phyloP scores from a whole-genome alignment of 2,329 filamentous ascomycete species.

The Fusarium sp. region DNA sequence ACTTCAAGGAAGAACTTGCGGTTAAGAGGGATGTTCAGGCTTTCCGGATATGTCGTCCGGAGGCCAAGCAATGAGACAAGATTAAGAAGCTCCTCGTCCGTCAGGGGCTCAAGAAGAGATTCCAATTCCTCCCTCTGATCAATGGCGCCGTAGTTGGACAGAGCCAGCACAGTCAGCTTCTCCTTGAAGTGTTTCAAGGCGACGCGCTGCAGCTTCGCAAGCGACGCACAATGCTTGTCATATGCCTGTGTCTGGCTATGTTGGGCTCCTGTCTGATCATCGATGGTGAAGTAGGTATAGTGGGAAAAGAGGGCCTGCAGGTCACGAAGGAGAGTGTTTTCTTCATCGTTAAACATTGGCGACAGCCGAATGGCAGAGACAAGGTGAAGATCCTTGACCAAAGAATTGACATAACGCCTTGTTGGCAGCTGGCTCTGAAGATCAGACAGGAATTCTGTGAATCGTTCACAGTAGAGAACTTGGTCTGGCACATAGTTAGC shows the following conservation, averaged over 20 bases:
- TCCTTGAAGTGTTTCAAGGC: slow-evolving; percentile 86
- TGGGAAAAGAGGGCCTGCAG: slow-evolving; percentile 84
- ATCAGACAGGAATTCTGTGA: slow-evolving; percentile 90
- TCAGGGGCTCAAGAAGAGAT: slow-evolving; percentile 76
- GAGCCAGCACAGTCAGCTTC: slow-evolving; percentile 88
- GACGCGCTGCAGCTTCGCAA: slow-evolving; percentile 83
- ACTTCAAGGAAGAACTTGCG: slow-evolving; percentile 76
- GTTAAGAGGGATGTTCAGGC: slow-evolving; percentile 70
- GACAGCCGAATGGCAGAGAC: slow-evolving; percentile 82
- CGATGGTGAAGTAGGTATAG: slow-evolving; percentile 88
- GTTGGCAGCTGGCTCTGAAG: slow-evolving; percentile 94
- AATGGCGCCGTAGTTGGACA: slow-evolving; percentile 93
- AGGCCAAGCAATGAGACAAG: slow-evolving; percentile 80
- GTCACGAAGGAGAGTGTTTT: slow-evolving; percentile 82
- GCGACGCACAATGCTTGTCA: slow-evolving; percentile 78
- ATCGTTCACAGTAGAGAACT: slow-evolving; percentile 88
- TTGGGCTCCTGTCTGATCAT: slow-evolving; percentile 88
- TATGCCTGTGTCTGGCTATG: slow-evolving; percentile 78
- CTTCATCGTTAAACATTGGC: slow-evolving; percentile 78
- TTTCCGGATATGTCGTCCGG: slow-evolving; percentile 82
- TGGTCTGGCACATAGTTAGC: slow-evolving; percentile 61
- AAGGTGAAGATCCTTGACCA: slow-evolving; percentile 87
- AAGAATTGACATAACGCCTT: slow-evolving; percentile 88
- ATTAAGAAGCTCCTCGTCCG: slow-evolving; percentile 77
- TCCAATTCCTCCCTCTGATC: slow-evolving; percentile 83